These are phyloP conservation scores for Fomitopsis betulina DNA, from an alignment of 1,284 basidiomycete genomes.

Conservation along the genomic window DNA sequence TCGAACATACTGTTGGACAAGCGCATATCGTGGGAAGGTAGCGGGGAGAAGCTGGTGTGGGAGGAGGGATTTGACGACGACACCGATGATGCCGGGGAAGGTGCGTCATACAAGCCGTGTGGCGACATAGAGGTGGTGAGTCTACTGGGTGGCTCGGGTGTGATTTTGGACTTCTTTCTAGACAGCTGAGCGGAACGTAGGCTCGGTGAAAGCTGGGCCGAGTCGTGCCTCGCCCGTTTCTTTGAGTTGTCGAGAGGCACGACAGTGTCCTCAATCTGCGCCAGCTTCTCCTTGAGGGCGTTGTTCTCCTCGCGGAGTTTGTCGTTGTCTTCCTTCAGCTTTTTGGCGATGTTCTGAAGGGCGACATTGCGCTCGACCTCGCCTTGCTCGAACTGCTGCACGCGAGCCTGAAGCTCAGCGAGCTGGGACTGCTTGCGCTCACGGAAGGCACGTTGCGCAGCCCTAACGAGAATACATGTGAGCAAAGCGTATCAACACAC, in stretches of 20 bases:
- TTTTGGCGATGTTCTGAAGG: slow-evolving; percentile 80
- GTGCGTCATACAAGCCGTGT: slow-evolving; percentile 12
- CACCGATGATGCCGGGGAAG: slow-evolving; percentile 37
- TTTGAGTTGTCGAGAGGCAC: slow-evolving; percentile 33
- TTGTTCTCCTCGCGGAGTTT: slow-evolving; percentile 61
- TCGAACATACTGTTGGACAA: slow-evolving; percentile 29
- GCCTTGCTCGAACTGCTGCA: slow-evolving; percentile 85
- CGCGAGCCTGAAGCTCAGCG: slow-evolving; percentile 83
- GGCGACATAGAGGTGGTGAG: slow-evolving; percentile 12
- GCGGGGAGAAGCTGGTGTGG: slow-evolving; percentile 43
- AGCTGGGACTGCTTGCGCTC: slow-evolving; percentile 90
- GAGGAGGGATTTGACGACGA: slow-evolving; percentile 45
- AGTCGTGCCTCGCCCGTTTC: slow-evolving; percentile 55
- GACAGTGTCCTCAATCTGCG: slow-evolving; percentile 43
- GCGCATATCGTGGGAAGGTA: slow-evolving; percentile 31
- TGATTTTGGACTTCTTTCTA: slow-evolving; percentile 44
- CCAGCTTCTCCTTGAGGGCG: slow-evolving; percentile 55
- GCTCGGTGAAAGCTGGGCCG: slow-evolving; percentile 27
- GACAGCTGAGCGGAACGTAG: slow-evolving; percentile 26
- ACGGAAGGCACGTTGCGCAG: slow-evolving; percentile 87
- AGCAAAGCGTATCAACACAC: background rate
- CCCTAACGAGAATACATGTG: slow-evolving; percentile 40
- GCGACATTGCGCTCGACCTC: slow-evolving; percentile 88
- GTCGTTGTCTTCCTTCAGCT: slow-evolving; percentile 86
- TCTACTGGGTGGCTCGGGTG: slow-evolving; percentile 26